Percentiles rank a stretch among this genome's conserved stretches.
Conservation (phyloP, 176 grass and related monocot genomes). For the Saccharum officinarum region DNA sequence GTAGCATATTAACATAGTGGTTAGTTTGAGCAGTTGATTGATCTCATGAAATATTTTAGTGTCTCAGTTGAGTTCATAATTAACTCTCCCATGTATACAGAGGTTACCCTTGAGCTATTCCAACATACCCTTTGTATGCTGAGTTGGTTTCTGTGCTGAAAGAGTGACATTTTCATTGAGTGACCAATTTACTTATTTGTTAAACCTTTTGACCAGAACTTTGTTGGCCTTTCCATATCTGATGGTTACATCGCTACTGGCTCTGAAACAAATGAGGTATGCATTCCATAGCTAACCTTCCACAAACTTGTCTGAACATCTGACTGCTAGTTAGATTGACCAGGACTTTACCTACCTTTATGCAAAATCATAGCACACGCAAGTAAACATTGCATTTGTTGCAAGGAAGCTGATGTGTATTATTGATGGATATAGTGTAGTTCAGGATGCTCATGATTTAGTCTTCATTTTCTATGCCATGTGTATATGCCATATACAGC, state of each 20-base stretch:
- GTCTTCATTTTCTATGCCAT: neutral
- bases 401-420: conserved; percentile 10
- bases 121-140: neutral
- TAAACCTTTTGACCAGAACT: conserved; percentile 67
- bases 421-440: neutral
- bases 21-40: neutral
- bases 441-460: neutral
- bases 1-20: neutral
- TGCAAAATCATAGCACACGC: neutral
- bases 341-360: neutral
- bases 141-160: neutral
- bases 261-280: conserved; percentile 99
- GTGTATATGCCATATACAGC: neutral
- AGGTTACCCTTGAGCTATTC: neutral
- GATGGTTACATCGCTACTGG: conserved; percentile 99
- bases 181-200: conserved; percentile 25
- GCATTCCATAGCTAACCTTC: conserved; percentile 32
- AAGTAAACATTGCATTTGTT: conserved; percentile 5
- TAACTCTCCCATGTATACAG: conserved; percentile 22
- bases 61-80: neutral
- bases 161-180: neutral
- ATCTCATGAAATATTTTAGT: neutral
- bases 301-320: conserved; percentile 13
- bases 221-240: conserved; percentile 94
- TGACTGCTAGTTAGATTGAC: neutral